Evolutionary conservation across 2,329 filamentous ascomycete species (phyloP).

Genomic region (Sporothrix brasiliensis): DNA sequence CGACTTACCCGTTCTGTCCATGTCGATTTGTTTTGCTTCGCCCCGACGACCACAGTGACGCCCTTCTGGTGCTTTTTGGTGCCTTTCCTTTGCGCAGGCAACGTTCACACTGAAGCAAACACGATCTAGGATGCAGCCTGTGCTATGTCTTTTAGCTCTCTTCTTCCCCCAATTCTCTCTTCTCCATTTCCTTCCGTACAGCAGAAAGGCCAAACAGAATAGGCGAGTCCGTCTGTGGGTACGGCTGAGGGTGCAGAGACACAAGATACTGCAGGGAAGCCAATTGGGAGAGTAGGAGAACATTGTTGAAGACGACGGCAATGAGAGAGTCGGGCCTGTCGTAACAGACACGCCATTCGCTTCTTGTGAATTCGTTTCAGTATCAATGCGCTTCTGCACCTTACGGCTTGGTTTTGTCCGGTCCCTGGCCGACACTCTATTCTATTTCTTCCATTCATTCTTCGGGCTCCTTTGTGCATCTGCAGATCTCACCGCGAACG

Average conservation of each 20-base stretch:
- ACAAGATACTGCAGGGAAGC: not conserved
- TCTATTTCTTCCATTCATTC: not conserved
- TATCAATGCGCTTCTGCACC: too few relatives aligned
- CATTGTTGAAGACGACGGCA: not conserved
- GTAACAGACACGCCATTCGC: too few relatives aligned
- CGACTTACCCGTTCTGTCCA: not conserved
- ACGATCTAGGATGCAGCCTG: too few relatives aligned
- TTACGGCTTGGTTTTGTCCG: too few relatives aligned
- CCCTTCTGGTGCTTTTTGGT: conserved; percentile 11
- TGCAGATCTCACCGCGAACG: not conserved
- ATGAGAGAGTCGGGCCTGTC: not conserved
- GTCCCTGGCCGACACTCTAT: too few relatives aligned
- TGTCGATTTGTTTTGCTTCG: not conserved
- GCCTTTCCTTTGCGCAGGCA: not conserved
- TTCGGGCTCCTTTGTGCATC: not conserved
- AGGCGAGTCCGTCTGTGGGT: not conserved
- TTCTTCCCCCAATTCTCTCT: not conserved
- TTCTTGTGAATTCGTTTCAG: not conserved
- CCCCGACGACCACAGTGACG: not conserved
- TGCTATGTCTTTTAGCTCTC: not conserved
- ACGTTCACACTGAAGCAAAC: too few relatives aligned
- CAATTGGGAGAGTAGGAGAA: not conserved
- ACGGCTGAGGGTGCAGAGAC: not conserved
- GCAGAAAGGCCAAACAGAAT: conserved; percentile 7
- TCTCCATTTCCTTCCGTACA: too few relatives aligned